Percentiles rank a stretch among this genome's conserved stretches.
These are phyloP conservation scores for Saccharomyces hybrid DNA, from an alignment of 1,139 yeast species.

Conservation along the genomic window DNA sequence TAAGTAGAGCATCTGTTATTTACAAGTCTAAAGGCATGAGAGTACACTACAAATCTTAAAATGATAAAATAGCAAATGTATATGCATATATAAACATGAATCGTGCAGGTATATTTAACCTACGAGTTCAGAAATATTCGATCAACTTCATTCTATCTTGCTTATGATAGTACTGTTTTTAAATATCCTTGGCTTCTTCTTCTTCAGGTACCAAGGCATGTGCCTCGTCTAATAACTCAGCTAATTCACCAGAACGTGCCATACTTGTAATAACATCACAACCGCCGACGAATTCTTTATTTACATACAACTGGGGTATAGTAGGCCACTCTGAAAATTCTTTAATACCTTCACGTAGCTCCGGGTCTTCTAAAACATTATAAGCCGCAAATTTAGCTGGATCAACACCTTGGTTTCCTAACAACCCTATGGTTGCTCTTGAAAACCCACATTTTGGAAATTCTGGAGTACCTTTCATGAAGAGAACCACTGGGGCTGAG, in stretches of 20 bases:
- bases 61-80: background rate
- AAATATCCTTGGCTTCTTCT: conserved; percentile 29
- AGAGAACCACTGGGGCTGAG: conserved; percentile 88
- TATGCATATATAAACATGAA: conserved; percentile 2
- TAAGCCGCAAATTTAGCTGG: conserved; percentile 94
- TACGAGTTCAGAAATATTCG: background rate
- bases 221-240: conserved; percentile 71
- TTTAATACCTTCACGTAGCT: conserved; percentile 85
- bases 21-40: conserved; percentile 32
- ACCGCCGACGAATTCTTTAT: conserved; percentile 88
- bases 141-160: background rate
- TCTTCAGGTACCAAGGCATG: conserved; percentile 77
- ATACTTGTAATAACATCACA: conserved; percentile 89
- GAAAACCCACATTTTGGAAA: conserved; percentile 98
- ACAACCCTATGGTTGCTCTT: conserved; percentile 82
- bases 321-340: conserved; percentile 82
- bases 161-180: background rate
- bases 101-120: background rate
- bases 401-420: conserved; percentile 96
- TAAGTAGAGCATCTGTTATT: conserved; percentile 23
- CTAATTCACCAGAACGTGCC: conserved; percentile 89
- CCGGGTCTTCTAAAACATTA: conserved; percentile 91
- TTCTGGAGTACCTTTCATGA: conserved; percentile 96
- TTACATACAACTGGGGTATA: conserved; percentile 52
- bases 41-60: conserved; percentile 14